A percentile compares a stretch with the other conserved stretches of the same genome.
Evolutionary conservation across 2,329 filamentous ascomycete species (phyloP).

Genomic region (Davidsoniella eucalypti): DNA sequence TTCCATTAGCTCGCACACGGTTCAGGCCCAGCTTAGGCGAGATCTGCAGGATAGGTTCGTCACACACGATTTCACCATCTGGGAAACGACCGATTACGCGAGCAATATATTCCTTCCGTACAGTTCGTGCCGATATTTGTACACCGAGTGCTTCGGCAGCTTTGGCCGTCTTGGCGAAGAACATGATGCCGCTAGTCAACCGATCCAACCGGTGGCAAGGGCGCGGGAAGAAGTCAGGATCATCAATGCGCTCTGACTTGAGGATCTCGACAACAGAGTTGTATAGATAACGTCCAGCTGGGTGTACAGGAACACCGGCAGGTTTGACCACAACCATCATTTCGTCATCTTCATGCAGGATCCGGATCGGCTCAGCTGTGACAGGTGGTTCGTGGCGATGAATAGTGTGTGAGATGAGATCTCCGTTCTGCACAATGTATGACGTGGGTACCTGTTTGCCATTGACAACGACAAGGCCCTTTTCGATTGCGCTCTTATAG

Average conservation of each 20-base stretch:
- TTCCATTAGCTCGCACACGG: constrained; percentile 82
- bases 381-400: constrained; percentile 94
- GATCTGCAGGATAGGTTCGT: constrained; percentile 85
- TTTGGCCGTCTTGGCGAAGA: constrained; percentile 72
- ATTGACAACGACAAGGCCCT: constrained; percentile 66
- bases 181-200: constrained; percentile 94
- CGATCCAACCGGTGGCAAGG: constrained; percentile 90
- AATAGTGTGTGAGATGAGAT: constrained; percentile 80
- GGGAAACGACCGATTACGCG: constrained; percentile 84
- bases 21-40: constrained; percentile 92
- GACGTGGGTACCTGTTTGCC: constrained; percentile 50
- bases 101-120: constrained; percentile 90
- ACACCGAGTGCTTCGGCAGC: constrained; percentile 61
- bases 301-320: constrained; percentile 84
- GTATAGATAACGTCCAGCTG: constrained; percentile 86
- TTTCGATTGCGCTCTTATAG: constrained; percentile 70
- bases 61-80: constrained; percentile 77
- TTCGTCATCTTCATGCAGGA: constrained; percentile 82
- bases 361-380: constrained; percentile 57
- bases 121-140: constrained; percentile 64
- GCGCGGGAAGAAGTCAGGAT: constrained; percentile 34
- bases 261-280: constrained; percentile 93
- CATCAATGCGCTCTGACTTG: constrained; percentile 47
- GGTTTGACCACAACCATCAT: constrained; percentile 97
- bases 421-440: constrained; percentile 69